Percentiles rank a stretch among this genome's conserved stretches.
Conservation (phyloP, 768 basidiomycete species). For the Suillus clintonianus region DNA sequence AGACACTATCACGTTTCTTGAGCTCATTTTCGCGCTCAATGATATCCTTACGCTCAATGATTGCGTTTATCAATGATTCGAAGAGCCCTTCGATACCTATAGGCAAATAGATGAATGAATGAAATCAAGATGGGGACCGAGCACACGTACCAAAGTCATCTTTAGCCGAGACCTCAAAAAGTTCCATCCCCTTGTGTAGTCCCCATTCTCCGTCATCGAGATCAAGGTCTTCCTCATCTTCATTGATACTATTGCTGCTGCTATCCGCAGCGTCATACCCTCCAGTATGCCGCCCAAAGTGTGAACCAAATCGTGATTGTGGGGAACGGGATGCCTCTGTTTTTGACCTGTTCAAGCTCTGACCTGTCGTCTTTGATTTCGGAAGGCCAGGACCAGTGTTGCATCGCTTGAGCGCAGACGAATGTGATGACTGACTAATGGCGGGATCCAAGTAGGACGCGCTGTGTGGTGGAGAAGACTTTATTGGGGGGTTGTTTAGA, state of each 20-base stretch:
- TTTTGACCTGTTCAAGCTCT: slow-evolving; percentile 32
- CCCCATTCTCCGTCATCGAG: slow-evolving; percentile 67
- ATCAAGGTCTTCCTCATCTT: slow-evolving; percentile 55
- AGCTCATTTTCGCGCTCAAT: slow-evolving; percentile 83
- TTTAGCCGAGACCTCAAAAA: slow-evolving; percentile 91
- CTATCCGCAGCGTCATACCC: slow-evolving; percentile 61
- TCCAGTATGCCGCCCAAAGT: slow-evolving; percentile 51
- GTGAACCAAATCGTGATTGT: slow-evolving; percentile 59
- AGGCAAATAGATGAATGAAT: slow-evolving; percentile 14
- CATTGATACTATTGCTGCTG: slow-evolving; percentile 67
- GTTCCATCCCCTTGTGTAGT: slow-evolving; percentile 78
- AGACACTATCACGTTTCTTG: slow-evolving; percentile 82
- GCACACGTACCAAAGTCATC: slow-evolving; percentile 70
- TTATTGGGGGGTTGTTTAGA: slow-evolving; percentile 42
- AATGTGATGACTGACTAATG: slow-evolving; percentile 37
- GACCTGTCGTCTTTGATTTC: slow-evolving; percentile 50
- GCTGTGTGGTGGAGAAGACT: slow-evolving; percentile 54
- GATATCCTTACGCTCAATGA: slow-evolving; percentile 74
- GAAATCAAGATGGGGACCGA: background rate
- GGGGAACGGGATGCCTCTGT: slow-evolving; percentile 44
- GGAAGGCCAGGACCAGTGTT: slow-evolving; percentile 49
- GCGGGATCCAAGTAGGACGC: slow-evolving; percentile 68
- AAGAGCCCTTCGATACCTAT: slow-evolving; percentile 83
- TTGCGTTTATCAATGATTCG: slow-evolving; percentile 73
- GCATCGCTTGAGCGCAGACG: slow-evolving; percentile 54